Base-by-base conservation (phyloP, 1,284 basidiomycete species). In the Boletus putidus region DNA sequence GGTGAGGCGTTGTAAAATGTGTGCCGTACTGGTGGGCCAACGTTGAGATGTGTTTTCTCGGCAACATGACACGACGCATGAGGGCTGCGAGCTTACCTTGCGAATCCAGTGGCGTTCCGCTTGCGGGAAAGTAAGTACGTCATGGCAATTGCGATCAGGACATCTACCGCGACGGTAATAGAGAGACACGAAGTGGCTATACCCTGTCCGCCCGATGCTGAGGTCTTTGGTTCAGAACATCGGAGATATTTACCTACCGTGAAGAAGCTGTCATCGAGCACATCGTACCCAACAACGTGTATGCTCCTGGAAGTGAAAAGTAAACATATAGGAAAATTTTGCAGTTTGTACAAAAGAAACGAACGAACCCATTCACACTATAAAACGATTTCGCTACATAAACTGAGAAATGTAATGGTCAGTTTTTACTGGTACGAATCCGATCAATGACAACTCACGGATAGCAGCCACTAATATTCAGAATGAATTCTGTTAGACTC, bases 121-220 rank as follows among this genome's bases (percentile, higher is more conserved):
- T 54, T 14, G 20, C 49, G 57, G 7, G 56, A 1, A 33, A 68
- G 65, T 6, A 65, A 40, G 29, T 21, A 21, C 1, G 46, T 50
- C 46, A 68, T 33, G 25, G 15, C 15, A 16, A 59, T 45, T 6
- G 61, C 47, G 1, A 66, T 54, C 21, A 64, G 3, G 18, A 66
- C 11, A 25, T 66, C 64, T 12, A 53, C 14, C 3, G 3, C 51
- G 4, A 57, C 50, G 6, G 43, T 11, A 15, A 46, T 3, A 6
- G 12, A 9, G 3, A 66, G 47, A 18, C 1, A 9, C 3, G 37
- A 1, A 0, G 35, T 29, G 9, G 5, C 3, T 6, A 50, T 2
- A 15, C 1, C 20, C 65, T 68, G 27, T 43, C 25, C 49, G 3
- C 11, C 1, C 6, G 4, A 12, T 39, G 15, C 6, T 50, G 29